Evolutionary conservation across 2,329 filamentous ascomycete genomes (phyloP), one percentile per base, ranked within the genome.

Genomic region (Dactylellina sp.): DNA sequence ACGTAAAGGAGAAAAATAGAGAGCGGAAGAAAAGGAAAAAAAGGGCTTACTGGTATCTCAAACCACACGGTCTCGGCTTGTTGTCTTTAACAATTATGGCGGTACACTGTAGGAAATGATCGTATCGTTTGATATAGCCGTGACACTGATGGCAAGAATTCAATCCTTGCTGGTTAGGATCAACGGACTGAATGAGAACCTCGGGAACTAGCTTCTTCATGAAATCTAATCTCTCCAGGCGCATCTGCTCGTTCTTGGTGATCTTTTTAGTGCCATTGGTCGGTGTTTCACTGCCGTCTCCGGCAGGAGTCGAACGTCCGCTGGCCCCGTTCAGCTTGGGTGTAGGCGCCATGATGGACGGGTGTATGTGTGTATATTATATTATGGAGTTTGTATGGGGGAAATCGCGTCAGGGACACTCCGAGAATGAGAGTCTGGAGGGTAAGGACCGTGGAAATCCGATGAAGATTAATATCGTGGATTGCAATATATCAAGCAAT

Each of bases 151-250:
- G 66, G 20, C 66, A 71, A 6, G 66, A 71, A 52, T 71, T 71
- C 16, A 71, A 39, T 16, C 66, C 66, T 32, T 71, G 66, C 49
- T 71, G 66, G 52, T 71, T 71, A 1, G 66, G 66, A 37, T 71
- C 66, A 11, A 71, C 66, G n/a, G 59, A 63, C 24, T 71, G 66
- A 24, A 71, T 71, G 18, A 71, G 59, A 11, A 63, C 57, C 18
- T 71, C 66, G 12, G 66, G 66, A 5, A 71, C 66, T 7, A 71
- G 66, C 52, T 71, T 71, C 52, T 71, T 71, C 66, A 71, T 71
- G 24, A 71, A 71, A 4, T 71, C 66, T 18, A 71, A 52, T 16
- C 66, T 55, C 9, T 71, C 66, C 16, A 71, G 44, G 20, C 66
- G 53, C 66, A 71, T 71, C 50, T 63, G 59, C 42, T 71, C 66